Evolutionary conservation across 768 basidiomycete species (phyloP), one percentile per base, ranked within the genome.

Genomic region (Rhizopogon roseolus): DNA sequence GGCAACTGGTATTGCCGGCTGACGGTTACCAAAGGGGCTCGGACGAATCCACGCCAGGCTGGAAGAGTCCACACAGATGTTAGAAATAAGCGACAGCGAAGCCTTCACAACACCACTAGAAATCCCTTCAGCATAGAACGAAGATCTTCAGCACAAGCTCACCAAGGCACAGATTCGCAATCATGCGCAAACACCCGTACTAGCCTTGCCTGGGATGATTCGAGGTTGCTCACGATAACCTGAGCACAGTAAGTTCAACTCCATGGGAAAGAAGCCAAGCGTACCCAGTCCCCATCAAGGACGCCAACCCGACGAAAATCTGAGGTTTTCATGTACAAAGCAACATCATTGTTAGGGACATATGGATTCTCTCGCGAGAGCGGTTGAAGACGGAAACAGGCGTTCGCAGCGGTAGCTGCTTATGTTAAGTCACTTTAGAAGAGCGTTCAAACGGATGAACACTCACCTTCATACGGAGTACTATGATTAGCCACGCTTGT

Each of bases 241-340:
- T 89, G 46, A 5, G 14, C 29, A 36, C 9, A 25, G 34, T 22
- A 25, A 55, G 13, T 62, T 43, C 59, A 46, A 32, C 13, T 19
- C 57, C 32, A 43, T 7, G 17, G 38, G 45, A 49, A 34, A 17
- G 17, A 56, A 36, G 8, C 2, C 36, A 39, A 38, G 43, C 76
- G 42, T 66, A 88, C 91, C 92, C 91, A 93, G 62, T 92, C 90
- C 32, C 85, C 85, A 57, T 81, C 79, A 48, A 90, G 73, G 6
- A 85, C 65, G 13, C 91, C 90, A 40, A 89, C 70, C 50, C 73
- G 78, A 38, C 80, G 77, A 14, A 93, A 73, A 54, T 88, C 84
- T n/a, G 73, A 62, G 2, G 86, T 82, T 32, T 78, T 76, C 34
- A 88, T 59, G 64, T 85, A 89, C 0, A 90, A 59, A 3, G 85